Evolutionary conservation across 2,329 filamentous ascomycete species (phyloP).

Genomic region (Stachybotrys chlorohalonatus): DNA sequence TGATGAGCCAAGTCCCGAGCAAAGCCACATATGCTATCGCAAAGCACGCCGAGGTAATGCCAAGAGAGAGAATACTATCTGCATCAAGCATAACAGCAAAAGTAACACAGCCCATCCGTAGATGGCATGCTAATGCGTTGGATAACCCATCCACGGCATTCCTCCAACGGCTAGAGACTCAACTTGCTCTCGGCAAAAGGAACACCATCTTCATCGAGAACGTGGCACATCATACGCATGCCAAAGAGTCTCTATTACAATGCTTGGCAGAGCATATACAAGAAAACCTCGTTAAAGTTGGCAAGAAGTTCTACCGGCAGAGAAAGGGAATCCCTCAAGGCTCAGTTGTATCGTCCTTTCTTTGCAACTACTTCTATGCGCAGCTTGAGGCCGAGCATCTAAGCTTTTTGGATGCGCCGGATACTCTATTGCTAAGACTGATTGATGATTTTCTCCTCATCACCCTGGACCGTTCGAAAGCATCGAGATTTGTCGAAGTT

Average conservation of each 20-base stretch:
- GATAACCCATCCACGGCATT: slow-evolving; percentile 33
- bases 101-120: slow-evolving; percentile 20
- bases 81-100: slow-evolving; percentile 19
- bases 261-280: slow-evolving; percentile 73
- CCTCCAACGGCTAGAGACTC: slow-evolving; percentile 31
- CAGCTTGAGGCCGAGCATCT: slow-evolving; percentile 67
- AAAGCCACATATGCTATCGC: slow-evolving; percentile 59
- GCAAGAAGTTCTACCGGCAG: slow-evolving; percentile 81
- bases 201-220: slow-evolving; percentile 74
- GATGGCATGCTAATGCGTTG: slow-evolving; percentile 46
- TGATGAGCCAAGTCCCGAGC: slow-evolving; percentile 51
- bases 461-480: slow-evolving; percentile 59
- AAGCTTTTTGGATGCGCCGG: slow-evolving; percentile 46
- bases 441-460: slow-evolving; percentile 93
- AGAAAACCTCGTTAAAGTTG: slow-evolving; percentile 78
- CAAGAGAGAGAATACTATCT: slow-evolving; percentile 23
- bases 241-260: slow-evolving; percentile 51
- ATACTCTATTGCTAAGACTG: slow-evolving; percentile 66
- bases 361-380: slow-evolving; percentile 96
- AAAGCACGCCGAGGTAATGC: slow-evolving; percentile 65
- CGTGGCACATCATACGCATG: slow-evolving; percentile 46
- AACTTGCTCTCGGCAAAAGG: slow-evolving; percentile 35
- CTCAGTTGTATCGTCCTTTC: slow-evolving; percentile 72
- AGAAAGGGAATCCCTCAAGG: slow-evolving; percentile 88
- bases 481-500: slow-evolving; percentile 60